Evolutionary conservation across 2,329 filamentous ascomycete genomes (phyloP).

Genomic region (Emmonsiellopsis sp.): DNA sequence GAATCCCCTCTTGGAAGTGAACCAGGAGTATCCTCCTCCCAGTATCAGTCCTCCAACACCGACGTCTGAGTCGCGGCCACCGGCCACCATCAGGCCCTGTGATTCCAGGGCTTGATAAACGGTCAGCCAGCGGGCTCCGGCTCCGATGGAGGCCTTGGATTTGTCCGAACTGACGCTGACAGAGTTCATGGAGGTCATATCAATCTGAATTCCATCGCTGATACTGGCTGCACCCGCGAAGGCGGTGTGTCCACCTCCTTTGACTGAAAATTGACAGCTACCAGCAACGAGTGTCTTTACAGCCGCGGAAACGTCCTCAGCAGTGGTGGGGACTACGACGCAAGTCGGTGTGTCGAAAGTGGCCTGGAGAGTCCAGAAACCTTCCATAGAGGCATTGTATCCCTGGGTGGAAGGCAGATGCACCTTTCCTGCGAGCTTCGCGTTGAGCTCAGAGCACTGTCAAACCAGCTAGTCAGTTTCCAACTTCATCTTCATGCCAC

Average conservation of each 20-base stretch:
- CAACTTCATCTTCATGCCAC: background rate
- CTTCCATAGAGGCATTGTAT: background rate
- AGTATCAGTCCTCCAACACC: slow-evolving; percentile 28
- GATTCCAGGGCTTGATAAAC: slow-evolving; percentile 25
- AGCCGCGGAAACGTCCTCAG: background rate
- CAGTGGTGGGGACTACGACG: background rate
- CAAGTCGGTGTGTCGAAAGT: background rate
- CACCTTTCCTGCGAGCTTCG: background rate
- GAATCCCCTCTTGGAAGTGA: background rate
- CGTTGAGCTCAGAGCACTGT: background rate
- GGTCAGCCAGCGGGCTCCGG: slow-evolving; percentile 25
- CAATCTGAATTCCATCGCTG: background rate
- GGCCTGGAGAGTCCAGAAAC: background rate
- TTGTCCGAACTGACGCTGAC: slow-evolving; percentile 20
- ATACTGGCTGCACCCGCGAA: background rate
- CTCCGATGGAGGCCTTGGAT: slow-evolving; percentile 20
- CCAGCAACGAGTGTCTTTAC: background rate
- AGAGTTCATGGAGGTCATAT: slow-evolving; percentile 13
- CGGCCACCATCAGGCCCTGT: slow-evolving; percentile 21
- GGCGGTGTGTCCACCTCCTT: background rate
- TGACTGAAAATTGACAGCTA: background rate
- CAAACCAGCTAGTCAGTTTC: background rate
- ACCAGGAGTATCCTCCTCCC: slow-evolving; percentile 17
- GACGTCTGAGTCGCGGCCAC: slow-evolving; percentile 26
- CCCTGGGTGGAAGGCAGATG: background rate